Percentiles rank a stretch among this genome's conserved stretches.
Conservation (phyloP, 75 land plant species). For the Larix kaempferi region DNA sequence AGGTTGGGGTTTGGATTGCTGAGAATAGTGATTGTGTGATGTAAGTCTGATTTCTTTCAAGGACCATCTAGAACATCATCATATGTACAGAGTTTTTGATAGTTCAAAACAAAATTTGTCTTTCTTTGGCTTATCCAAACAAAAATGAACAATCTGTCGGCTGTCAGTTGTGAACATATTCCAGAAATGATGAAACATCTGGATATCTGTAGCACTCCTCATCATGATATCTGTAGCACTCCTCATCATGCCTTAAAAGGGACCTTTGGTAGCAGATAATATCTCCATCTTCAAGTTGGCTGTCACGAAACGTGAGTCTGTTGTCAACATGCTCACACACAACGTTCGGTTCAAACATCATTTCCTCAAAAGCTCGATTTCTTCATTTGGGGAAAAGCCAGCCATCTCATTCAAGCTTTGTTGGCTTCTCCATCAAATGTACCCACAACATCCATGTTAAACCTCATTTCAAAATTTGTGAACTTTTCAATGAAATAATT, state of each 20-base stretch:
- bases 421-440: too few relatives aligned
- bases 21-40: constrained; percentile 89
- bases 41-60: constrained; percentile 88
- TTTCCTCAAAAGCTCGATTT: constrained; percentile 94
- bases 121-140: constrained; percentile 91
- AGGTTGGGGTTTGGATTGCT: constrained; percentile 96
- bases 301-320: constrained; percentile 59
- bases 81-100: constrained; percentile 83
- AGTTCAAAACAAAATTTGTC: constrained; percentile 86
- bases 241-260: constrained; percentile 44
- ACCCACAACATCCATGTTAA: too few relatives aligned
- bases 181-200: constrained; percentile 91
- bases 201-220: too few relatives aligned
- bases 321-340: constrained; percentile 95
- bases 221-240: too few relatives aligned
- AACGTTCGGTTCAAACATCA: constrained; percentile 94
- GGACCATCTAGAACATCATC: constrained; percentile 97
- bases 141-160: constrained; percentile 94
- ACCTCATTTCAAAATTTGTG: too few relatives aligned
- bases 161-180: constrained; percentile 88
- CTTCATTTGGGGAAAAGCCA: constrained; percentile 76
- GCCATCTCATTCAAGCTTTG: constrained; percentile 86
- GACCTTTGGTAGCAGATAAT: constrained; percentile 89
- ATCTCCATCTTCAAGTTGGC: constrained; percentile 99
- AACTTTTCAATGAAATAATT: too few relatives aligned